Evolutionary conservation across 2,329 filamentous ascomycete species (phyloP), one percentile per base, ranked within the genome.

Genomic region (Cercospora brassicicola): DNA sequence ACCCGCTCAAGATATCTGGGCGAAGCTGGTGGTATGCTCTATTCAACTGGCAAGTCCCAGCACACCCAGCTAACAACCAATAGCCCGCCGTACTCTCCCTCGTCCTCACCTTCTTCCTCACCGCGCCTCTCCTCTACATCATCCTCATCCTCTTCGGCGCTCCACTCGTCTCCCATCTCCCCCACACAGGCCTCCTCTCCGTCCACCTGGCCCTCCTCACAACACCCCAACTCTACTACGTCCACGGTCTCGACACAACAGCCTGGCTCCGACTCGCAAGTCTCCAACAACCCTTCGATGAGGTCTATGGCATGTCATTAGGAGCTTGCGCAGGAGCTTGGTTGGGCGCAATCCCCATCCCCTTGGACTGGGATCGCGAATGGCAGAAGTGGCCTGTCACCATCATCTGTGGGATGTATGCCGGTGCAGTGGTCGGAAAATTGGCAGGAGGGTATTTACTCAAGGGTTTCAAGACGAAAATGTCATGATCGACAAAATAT

Each of bases 331-430:
- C 94, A 1, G 95, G 95, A 5, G 93, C 92, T 48, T 98, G 95
- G 95, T 82, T 97, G 51, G 95, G 95, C 3, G 95, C 95, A 7
- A 88, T 98, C 63, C 95, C 96, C 0, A 98, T 99, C 74, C 95
- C 95, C 1, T 83, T 99, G 73, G 95, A 99, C 79, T 98, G 94
- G 94, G 95, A 99, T 79, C 89, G 95, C n/a, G 93, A 96, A 74
- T 99, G 95, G 95, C 95, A 99, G 86, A 92, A 90, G 79, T 99
- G 94, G 91, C 95, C 95, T 0, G 90, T 98, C 59, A 99, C 95
- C 0, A 91, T 99, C 67, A 81, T 98, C 4, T 89, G 87, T 1
- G 95, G 95, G 2, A 85, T 91, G 18, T 98, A 96, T 79, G 81
- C 88, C 5, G 95, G 95, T 0, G 93, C 91, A 79, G 84, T 88